Conservation (phyloP, 148 eudicot species). For the Spergularia marina region DNA sequence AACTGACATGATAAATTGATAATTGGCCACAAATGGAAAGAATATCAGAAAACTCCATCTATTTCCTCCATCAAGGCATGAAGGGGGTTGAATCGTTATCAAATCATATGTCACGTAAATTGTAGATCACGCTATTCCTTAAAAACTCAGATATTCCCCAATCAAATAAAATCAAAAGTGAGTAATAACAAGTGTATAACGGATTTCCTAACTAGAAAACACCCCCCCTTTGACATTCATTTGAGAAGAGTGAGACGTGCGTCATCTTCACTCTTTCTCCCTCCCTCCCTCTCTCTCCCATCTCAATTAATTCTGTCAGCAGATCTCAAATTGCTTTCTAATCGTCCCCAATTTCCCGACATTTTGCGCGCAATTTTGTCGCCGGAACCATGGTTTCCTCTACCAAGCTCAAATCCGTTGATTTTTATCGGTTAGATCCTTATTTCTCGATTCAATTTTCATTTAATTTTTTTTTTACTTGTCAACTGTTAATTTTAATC, state of each 20-base stretch:
- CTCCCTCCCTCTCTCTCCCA: background rate
- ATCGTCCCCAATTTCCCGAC: background rate
- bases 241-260: background rate
- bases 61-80: too few species aligned
- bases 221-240: too few species aligned
- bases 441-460: background rate
- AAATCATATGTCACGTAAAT: too few species aligned
- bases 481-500: background rate
- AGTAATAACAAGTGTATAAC: too few species aligned
- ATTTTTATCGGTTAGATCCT: conserved; percentile 73
- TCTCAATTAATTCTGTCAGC: background rate
- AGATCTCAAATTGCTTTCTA: background rate
- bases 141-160: too few species aligned
- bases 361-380: background rate
- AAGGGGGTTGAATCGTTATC: too few species aligned
- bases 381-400: conserved; percentile 46
- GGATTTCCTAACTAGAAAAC: too few species aligned
- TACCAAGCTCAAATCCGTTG: conserved; percentile 81
- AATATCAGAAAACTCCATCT: too few species aligned
- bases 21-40: too few species aligned
- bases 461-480: background rate
- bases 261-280: conserved; percentile 2
- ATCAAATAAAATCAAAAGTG: too few species aligned
- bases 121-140: too few species aligned
- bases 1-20: too few species aligned